Percentiles rank a stretch among this genome's conserved stretches.
phyloP scores from a whole-genome alignment of 179 eudicot genomes.

The Dionaea muscipula region DNA sequence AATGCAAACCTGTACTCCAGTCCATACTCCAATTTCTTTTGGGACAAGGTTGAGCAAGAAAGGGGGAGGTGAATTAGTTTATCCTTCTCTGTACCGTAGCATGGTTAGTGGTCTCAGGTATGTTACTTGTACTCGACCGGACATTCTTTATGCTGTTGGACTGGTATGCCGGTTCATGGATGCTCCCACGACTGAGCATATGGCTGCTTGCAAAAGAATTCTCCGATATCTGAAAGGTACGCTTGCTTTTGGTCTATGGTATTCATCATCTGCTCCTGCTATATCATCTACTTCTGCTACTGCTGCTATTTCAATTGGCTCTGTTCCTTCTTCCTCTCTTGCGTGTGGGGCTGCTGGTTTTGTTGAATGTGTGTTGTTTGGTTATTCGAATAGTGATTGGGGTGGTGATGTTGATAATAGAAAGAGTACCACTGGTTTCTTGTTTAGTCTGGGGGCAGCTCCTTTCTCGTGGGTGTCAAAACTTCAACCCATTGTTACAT shows the following conservation, averaged over 20 bases:
- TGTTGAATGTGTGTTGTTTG: too few species aligned
- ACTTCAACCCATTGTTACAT: neutral
- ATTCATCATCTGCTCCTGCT: too few species aligned
- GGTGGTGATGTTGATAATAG: conserved; percentile 1
- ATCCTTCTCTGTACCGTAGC: neutral
- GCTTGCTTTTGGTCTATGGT: neutral
- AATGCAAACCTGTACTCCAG: neutral
- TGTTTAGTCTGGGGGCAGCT: neutral
- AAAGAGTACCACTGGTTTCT: neutral
- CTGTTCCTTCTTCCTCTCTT: neutral
- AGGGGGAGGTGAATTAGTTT: too few species aligned
- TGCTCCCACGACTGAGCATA: neutral
- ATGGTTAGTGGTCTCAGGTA: conserved; percentile 2
- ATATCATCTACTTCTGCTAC: too few species aligned
- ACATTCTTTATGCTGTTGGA: neutral
- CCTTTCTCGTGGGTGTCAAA: neutral
- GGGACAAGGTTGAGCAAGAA: neutral
- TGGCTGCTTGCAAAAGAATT: neutral
- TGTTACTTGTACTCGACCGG: neutral
- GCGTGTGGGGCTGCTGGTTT: too few species aligned
- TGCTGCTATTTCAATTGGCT: too few species aligned
- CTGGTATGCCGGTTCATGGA: conserved; percentile 2
- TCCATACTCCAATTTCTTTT: too few species aligned
- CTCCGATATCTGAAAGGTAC: conserved; percentile 1
- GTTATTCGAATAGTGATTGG: neutral